Evolutionary conservation across 2,329 filamentous ascomycete genomes (phyloP), one percentile per base, ranked within the genome.

Genomic region (Alternaria viburni): DNA sequence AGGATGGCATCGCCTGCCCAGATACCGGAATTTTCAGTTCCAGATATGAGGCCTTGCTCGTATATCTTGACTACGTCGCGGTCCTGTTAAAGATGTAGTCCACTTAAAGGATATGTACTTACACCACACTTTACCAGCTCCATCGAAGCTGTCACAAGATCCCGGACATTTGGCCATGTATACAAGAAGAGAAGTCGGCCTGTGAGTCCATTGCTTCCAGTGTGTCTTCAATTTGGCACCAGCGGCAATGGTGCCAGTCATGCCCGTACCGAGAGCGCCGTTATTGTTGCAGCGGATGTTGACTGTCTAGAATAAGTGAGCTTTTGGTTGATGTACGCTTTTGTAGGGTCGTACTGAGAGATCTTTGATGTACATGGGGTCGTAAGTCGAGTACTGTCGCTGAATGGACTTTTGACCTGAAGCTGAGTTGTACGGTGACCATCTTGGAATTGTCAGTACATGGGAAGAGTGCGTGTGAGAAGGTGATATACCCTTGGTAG

Each of bases 181-280:
- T 13, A 88, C 84, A 78, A 87, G 82, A 52, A 88, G 83, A 15
- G 86, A 84, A 4, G 86, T 84, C 65, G 87, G 86, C 43, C 81
- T 75, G 72, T 88, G 85, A 3, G 86, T 87, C 86, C 86, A 87
- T 76, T 88, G 86, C 43, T 77, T 73, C 85, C 86, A 87, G 67
- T 82, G 76, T 15, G 86, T 83, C 10, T 83, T 83, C 56, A 88
- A 78, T 47, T 79, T 82, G 17, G 76, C 69, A 36, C 86, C 86
- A 6, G 86, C 84, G 6, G 80, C 74, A 61, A 86, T 77, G 30
- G 80, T 77, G 1, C 84, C 86, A 32, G 76, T 77, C 6, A 84
- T 74, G 17, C 74, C 74, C 7, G 72, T 76, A 26, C 74, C 74
- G 2, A 71, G 61, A 23, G 49, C 46, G 25, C 74, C 74, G 15